Conservation (phyloP, 225 moss, liverwort and hornwort species). For the Lunularia cruciata region DNA sequence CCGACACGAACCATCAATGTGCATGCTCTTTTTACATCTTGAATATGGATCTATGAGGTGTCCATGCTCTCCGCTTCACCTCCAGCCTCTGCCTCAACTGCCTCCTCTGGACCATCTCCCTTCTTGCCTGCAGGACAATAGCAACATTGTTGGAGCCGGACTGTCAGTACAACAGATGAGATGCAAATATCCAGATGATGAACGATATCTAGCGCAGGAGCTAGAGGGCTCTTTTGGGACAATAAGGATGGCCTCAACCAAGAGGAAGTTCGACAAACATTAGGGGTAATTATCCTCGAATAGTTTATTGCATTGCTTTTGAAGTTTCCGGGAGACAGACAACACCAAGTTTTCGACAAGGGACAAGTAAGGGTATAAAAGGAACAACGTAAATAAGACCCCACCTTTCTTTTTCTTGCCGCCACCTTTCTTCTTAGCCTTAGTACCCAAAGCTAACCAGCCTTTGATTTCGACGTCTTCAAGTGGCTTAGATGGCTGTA, state of each 20-base stretch:
- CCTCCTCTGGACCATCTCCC: conserved; percentile 61
- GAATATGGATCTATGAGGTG: conserved; percentile 53
- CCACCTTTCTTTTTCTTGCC: conserved; percentile 99
- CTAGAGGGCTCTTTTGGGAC: too few species aligned
- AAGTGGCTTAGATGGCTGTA: conserved; percentile 64
- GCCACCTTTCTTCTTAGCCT: conserved; percentile 99
- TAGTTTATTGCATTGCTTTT: too few species aligned
- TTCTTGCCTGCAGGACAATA: conserved; percentile 62
- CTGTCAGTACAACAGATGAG: too few species aligned
- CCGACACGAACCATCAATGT: conserved; percentile 34
- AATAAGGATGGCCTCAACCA: too few species aligned
- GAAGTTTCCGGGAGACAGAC: too few species aligned
- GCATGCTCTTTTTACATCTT: conserved; percentile 42
- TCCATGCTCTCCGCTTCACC: conserved; percentile 73
- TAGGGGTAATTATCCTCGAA: too few species aligned
- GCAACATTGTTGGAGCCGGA: too few species aligned
- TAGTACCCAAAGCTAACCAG: conserved; percentile 92
- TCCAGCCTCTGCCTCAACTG: conserved; percentile 30
- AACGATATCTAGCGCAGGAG: too few species aligned
- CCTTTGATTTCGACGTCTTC: conserved; percentile 93
- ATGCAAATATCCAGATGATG: too few species aligned
- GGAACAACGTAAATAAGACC: neutral
- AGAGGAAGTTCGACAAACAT: too few species aligned
- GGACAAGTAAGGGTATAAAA: too few species aligned
- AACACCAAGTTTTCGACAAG: too few species aligned